Conservation (phyloP, 1,284 basidiomycete genomes). For the Austropuccinia psidii region DNA sequence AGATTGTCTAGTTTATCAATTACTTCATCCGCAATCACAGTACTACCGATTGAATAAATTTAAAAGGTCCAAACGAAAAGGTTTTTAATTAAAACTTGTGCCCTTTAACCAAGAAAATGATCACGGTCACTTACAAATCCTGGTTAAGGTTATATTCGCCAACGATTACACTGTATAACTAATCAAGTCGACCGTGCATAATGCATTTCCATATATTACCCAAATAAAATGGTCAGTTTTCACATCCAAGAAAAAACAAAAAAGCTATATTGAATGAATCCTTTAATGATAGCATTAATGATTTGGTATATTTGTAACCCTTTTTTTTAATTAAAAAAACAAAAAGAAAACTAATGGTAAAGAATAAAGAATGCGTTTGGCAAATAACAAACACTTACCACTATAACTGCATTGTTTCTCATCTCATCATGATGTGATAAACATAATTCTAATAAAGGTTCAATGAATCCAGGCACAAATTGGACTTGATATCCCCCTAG, state of each 20-base stretch:
- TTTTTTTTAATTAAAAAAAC: no score
- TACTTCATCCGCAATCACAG: conserved; percentile 73
- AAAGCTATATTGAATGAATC: neutral
- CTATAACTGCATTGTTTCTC: conserved; percentile 69
- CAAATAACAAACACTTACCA: neutral
- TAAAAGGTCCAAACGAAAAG: neutral
- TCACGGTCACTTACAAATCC: conserved; percentile 10
- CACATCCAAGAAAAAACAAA: neutral
- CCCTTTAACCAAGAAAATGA: neutral
- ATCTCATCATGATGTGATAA: conserved; percentile 89
- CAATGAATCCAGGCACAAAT: conserved; percentile 65
- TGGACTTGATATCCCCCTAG: conserved; percentile 44
- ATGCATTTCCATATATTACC: no score
- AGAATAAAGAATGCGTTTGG: neutral
- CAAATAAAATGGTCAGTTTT: neutral
- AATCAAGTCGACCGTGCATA: no score
- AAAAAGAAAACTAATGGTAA: neutral
- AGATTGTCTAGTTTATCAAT: conserved; percentile 86
- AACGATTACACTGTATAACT: conserved; percentile 35
- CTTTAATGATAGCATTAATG: neutral
- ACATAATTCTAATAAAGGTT: conserved; percentile 82
- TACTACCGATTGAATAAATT: neutral
- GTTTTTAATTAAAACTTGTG: neutral
- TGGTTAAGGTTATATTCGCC: conserved; percentile 26
- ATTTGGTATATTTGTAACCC: no score